Conservation (phyloP, 2,329 filamentous ascomycete genomes). For the Fusarium robinianum region DNA sequence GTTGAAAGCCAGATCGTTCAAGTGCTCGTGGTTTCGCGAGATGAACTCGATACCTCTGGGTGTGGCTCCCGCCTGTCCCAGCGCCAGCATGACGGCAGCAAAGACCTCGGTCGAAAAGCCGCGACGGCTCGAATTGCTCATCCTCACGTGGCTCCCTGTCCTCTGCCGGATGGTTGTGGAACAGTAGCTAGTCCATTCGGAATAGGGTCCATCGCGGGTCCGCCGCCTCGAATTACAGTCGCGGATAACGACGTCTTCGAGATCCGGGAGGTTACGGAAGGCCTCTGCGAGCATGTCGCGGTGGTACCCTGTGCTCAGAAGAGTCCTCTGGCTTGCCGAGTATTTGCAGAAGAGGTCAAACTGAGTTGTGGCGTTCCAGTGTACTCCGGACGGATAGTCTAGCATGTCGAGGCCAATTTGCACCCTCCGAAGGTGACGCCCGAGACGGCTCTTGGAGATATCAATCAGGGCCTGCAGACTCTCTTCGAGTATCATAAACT, state of each 20-base stretch:
- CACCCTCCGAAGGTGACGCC: constrained; percentile 45
- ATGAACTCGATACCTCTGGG: constrained; percentile 55
- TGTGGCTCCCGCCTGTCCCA: constrained; percentile 45
- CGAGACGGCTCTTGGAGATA: constrained; percentile 54
- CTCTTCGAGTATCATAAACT: constrained; percentile 65
- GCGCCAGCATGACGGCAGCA: constrained; percentile 46
- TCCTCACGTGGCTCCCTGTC: no score
- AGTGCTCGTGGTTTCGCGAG: constrained; percentile 38
- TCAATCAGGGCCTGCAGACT: constrained; percentile 60
- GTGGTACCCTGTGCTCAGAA: constrained; percentile 52
- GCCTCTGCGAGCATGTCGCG: constrained; percentile 60
- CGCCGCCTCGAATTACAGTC: constrained; percentile 59
- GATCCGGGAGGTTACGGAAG: constrained; percentile 57
- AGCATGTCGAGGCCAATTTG: constrained; percentile 40
- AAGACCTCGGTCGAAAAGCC: constrained; percentile 44
- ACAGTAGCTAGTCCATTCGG: constrained; percentile 61
- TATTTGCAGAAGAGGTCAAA: constrained; percentile 21
- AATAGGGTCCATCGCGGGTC: constrained; percentile 50
- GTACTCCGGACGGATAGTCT: constrained; percentile 1
- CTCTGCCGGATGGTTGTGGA: no score
- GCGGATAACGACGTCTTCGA: constrained; percentile 61
- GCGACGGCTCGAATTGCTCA: neutral
- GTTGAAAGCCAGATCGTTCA: constrained; percentile 52
- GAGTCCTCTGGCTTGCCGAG: constrained; percentile 30
- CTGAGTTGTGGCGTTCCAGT: constrained; percentile 17